A percentile compares a stretch with the other conserved stretches of the same genome.
Evolutionary conservation across 2,329 filamentous ascomycete genomes (phyloP).

Genomic region (Aspergillus bombycis): DNA sequence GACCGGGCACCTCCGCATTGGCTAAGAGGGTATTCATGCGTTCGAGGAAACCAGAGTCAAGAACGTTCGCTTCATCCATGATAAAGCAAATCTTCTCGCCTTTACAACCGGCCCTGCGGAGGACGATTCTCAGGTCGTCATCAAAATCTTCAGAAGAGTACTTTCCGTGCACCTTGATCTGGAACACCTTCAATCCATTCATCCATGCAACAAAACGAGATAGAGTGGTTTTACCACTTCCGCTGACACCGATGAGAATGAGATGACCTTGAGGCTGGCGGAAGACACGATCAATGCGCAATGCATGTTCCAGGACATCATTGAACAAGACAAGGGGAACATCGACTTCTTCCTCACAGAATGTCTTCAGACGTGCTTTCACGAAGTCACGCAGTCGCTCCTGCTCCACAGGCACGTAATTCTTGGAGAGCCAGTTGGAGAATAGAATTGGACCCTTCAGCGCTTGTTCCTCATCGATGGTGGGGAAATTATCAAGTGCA

Average conservation of each 20-base stretch:
- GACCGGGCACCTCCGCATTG: constrained; percentile 97
- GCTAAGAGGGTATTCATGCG: constrained; percentile 98
- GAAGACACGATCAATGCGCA: constrained; percentile 98
- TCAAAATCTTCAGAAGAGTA: constrained; percentile 99
- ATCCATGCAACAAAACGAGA: constrained; percentile 99
- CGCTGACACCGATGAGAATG: constrained; percentile 97
- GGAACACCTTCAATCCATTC: constrained; percentile 98
- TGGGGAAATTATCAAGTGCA: constrained; percentile 89
- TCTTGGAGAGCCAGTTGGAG: constrained; percentile 99
- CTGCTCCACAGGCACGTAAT: constrained; percentile 95
- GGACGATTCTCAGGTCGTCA: constrained; percentile 90
- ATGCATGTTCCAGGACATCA: constrained; percentile 94
- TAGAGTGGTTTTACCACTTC: constrained; percentile 96
- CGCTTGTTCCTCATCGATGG: constrained; percentile 86
- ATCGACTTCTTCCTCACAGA: constrained; percentile 99
- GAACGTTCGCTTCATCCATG: constrained; percentile 98
- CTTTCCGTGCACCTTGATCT: constrained; percentile 99
- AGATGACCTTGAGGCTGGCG: constrained; percentile 96
- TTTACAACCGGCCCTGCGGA: constrained; percentile 93
- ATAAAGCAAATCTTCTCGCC: constrained; percentile 99
- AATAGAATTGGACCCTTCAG: constrained; percentile 93
- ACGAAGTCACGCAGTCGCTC: constrained; percentile 96
- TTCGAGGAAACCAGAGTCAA: constrained; percentile 97
- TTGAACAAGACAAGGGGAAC: constrained; percentile 99
- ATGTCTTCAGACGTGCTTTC: constrained; percentile 93